Base-by-base conservation (phyloP, 441 rosid genomes). In the Euphorbia neoarborescens region DNA sequence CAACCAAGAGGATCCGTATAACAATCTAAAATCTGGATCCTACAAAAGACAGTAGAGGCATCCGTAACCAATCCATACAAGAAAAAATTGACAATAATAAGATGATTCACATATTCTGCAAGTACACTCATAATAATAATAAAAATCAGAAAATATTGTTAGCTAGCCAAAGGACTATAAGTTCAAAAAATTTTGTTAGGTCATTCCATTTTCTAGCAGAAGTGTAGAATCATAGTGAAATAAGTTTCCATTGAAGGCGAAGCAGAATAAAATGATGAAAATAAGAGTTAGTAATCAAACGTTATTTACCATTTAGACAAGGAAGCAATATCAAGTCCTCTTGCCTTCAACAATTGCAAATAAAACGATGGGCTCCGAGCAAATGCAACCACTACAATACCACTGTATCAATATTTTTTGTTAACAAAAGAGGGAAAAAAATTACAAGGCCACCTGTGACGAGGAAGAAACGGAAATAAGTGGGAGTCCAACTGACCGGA, bases 1-100 rank as follows among this genome's bases (percentile, higher is more conserved):
- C 97, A 94, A 53, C 99, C 96, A 38, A 86, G 81, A 79, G 97
- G 97, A 82, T 94, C 97, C 34, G 83, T 82, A 73, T 86, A 94
- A 80, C 97, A 94, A 81, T 94, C 99, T 89, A 94, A 83, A 68
- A 92, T 78, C 65, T 74, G 87, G 83, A 90, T 74, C 94, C 97
- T 92, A 79, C 32, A 48, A 51, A 42, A 74, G 37, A 40, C n/a
- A 69, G 56, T n/a, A 53, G 2, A 20, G 24, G 48, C 17, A 53
- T 67, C 20, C 37, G 42, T 42, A 57, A 50, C 53, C 17, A 48
- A 48, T 63, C 76, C 20, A 19, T 11, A 57, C 13, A 58, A 27
- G 17, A 30, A 64, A 42, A 42, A 24, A 34, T 7, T 3, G 46
- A 3, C 37, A 35, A 22, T 24, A 17, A 46, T 24, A 17, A 46